Base-by-base conservation (phyloP, 1,139 yeast genomes). In the Magnusiomyces paraingens region DNA sequence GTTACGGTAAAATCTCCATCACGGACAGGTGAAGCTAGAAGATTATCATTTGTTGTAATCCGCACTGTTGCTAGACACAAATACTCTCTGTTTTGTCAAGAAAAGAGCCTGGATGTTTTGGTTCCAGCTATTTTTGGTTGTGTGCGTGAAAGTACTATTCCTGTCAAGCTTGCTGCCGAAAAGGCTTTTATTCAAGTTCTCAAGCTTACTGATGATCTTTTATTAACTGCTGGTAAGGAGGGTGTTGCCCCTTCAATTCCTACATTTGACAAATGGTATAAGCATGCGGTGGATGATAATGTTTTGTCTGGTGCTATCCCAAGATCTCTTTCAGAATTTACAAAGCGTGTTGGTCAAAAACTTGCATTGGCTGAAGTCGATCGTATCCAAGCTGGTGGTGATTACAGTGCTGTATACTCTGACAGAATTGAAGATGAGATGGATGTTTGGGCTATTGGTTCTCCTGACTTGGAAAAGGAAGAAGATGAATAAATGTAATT, bases 101-200 rank as follows among this genome's bases (percentile, higher is more conserved):
- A 48, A n/a, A 26, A 48, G 11, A 74, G 78, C 62, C 73, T 82
- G 59, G 82, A 83, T 35, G 57, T 73, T 1, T 62, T 93, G 53
- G 89, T 80, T 8, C 88, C 95, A 15, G 77, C 88, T 21, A 82
- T 90, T 1, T 93, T 93, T 67, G 74, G 84, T 0, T 84, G 95
- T 67, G 86, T 93, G 47, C 79, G 99, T 61, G 96, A 91, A 63
- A 78, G 83, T 15, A 75, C 87, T 49, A 88, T 93, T 63, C 98
- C 99, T 2, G 85, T 93, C 62, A 90, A 90, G 65, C 77, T 93
- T 59, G 97, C 98, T 0, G 96, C 96, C 3, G 99, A 93, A 69
- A 89, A 89, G 73, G 91, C 96, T 0, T 91, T 79, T 68, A 70
- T 91, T 63, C 81, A 90, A 1, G 70, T 89, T 20, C 84, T 90